phyloP scores from a whole-genome alignment of 805 yeast genomes.

The Blastobotrys americana region DNA sequence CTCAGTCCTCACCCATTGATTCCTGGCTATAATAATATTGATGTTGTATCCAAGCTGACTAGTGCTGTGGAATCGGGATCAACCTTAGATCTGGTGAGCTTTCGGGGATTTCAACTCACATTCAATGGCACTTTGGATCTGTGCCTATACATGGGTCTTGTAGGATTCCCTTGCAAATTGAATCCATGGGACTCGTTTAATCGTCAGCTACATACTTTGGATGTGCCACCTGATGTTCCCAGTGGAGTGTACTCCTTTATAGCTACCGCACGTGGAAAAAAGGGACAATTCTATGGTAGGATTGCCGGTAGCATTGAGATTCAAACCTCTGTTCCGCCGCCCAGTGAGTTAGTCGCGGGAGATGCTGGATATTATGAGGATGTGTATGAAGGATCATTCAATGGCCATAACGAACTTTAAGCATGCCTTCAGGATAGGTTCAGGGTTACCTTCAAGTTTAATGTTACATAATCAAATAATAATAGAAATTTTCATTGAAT shows the following conservation, averaged over 20 bases:
- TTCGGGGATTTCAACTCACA: constrained; percentile 12
- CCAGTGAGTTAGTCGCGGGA: no score
- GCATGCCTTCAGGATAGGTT: no score
- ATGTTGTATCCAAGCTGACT: constrained; percentile 19
- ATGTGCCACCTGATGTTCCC: constrained; percentile 26
- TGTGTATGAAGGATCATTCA: no score
- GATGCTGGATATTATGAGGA: no score
- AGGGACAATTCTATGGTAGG: constrained; percentile 16
- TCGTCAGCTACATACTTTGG: constrained; percentile 18
- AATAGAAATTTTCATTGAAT: no score
- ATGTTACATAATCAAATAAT: no score
- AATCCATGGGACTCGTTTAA: constrained; percentile 8
- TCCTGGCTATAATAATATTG: constrained; percentile 25
- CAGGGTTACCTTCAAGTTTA: no score
- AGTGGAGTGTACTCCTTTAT: constrained; percentile 26
- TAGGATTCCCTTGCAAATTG: constrained; percentile 25
- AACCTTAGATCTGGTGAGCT: constrained; percentile 19
- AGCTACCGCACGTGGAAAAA: constrained; percentile 22
- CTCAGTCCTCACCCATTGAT: constrained; percentile 25
- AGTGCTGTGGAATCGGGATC: constrained; percentile 21
- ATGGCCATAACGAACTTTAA: no score
- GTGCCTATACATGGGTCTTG: constrained; percentile 24
- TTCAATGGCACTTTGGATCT: constrained; percentile 21
- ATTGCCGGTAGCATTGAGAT: constrained; percentile 19
- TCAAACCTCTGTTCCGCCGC: constrained; percentile 5